A percentile compares a stretch with the other conserved stretches of the same genome.
phyloP scores from a whole-genome alignment of 1,284 basidiomycete species.

The Cyathus olla region DNA sequence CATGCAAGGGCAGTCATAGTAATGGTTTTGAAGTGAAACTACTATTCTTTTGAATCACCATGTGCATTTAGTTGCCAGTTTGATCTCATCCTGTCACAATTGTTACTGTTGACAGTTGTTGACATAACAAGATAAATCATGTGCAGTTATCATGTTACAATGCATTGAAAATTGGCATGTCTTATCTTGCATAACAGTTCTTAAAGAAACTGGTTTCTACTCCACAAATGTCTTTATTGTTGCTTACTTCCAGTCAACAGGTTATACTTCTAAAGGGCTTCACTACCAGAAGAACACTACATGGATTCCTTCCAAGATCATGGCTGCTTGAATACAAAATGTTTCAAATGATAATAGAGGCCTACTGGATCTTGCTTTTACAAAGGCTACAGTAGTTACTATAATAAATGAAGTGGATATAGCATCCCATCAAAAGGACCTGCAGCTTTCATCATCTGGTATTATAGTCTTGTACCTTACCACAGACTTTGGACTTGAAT shows the following conservation, averaged over 20 bases:
- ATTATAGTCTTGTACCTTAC: background rate
- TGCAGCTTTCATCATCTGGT: background rate
- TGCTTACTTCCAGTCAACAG: background rate
- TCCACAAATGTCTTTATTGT: background rate
- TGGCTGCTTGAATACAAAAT: background rate
- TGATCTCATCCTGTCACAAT: too few relatives aligned
- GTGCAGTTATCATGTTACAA: too few relatives aligned
- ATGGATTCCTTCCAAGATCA: background rate
- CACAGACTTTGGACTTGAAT: background rate
- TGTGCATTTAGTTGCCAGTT: too few relatives aligned
- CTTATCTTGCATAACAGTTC: too few relatives aligned
- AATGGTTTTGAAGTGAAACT: too few relatives aligned
- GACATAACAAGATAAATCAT: too few relatives aligned
- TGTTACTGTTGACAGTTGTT: too few relatives aligned
- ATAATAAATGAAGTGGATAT: background rate
- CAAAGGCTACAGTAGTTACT: background rate
- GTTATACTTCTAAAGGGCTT: background rate
- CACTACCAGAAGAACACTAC: background rate
- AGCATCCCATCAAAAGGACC: background rate
- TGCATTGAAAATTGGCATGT: too few relatives aligned
- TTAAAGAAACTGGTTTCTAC: background rate
- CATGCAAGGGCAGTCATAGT: too few relatives aligned
- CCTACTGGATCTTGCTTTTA: background rate
- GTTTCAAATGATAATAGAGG: background rate
- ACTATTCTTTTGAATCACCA: too few relatives aligned